phyloP scores from a whole-genome alignment of 176 grass and related monocot genomes.

The Carex myosuroides region DNA sequence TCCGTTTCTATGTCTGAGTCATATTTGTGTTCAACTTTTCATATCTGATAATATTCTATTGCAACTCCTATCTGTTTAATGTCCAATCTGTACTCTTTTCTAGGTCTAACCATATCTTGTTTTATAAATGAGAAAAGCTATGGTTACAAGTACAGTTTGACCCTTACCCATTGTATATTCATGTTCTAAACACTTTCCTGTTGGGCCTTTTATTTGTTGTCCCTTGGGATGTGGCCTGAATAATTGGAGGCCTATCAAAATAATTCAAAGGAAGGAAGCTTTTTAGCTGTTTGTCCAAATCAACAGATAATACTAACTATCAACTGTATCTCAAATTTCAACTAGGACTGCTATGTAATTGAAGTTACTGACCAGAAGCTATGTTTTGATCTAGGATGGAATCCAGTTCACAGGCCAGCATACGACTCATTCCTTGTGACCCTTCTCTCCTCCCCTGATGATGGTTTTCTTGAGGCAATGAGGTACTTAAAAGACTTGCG shows the following conservation, averaged over 20 bases:
- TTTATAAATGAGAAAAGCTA: background rate
- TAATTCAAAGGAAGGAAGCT: background rate
- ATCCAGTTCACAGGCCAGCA: conserved; percentile 47
- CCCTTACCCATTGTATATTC: background rate
- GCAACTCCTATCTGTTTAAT: background rate
- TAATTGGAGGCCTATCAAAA: background rate
- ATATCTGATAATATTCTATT: background rate
- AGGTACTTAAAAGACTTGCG: conserved; percentile 35
- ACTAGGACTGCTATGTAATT: background rate
- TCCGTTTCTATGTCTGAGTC: background rate
- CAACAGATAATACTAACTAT: background rate
- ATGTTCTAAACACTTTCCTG: background rate
- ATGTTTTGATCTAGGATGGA: conserved; percentile 19
- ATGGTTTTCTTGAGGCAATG: conserved; percentile 42
- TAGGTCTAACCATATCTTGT: background rate
- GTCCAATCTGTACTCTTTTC: background rate
- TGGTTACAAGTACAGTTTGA: background rate
- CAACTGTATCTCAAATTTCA: background rate
- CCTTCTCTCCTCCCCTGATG: conserved; percentile 37
- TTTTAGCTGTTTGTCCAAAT: background rate
- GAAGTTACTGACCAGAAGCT: background rate
- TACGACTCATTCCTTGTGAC: conserved; percentile 78
- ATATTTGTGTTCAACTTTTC: background rate
- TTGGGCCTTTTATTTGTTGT: background rate
- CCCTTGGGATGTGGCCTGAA: background rate